Percentiles rank a stretch among this genome's conserved stretches.
phyloP scores from a whole-genome alignment of 306 rosid species.

The Castanea sativa region DNA sequence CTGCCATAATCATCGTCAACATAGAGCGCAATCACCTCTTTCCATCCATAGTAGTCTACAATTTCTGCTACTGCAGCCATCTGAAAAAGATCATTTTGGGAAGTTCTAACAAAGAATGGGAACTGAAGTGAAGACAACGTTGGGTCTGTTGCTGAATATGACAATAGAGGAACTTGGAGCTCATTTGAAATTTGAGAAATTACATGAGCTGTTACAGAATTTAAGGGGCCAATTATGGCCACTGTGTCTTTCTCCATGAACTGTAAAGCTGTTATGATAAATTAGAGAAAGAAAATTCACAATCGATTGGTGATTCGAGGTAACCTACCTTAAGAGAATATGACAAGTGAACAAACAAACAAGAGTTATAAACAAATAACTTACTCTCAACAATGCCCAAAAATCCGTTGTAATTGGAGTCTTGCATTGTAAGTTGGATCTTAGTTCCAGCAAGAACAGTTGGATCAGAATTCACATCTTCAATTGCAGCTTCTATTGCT shows the following conservation, averaged over 20 bases:
- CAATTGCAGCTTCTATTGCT: constrained; percentile 63
- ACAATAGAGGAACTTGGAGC: constrained; percentile 78
- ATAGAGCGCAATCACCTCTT: constrained; percentile 76
- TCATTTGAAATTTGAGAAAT: constrained; percentile 84
- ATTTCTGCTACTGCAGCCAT: constrained; percentile 86
- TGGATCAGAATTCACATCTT: constrained; percentile 82
- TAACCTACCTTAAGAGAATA: not conserved
- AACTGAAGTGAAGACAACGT: constrained; percentile 81
- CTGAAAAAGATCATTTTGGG: constrained; percentile 61
- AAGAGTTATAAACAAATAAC: constrained; percentile 16
- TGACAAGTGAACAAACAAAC: not conserved
- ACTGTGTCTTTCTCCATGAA: constrained; percentile 64
- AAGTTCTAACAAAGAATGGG: constrained; percentile 76
- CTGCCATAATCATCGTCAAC: constrained; percentile 91
- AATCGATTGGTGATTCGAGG: constrained; percentile 6
- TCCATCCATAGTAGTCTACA: constrained; percentile 65
- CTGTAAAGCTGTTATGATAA: constrained; percentile 53
- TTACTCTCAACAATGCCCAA: constrained; percentile 80
- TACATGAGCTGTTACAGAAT: constrained; percentile 74
- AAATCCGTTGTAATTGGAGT: constrained; percentile 70
- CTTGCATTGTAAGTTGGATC: constrained; percentile 49
- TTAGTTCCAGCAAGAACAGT: constrained; percentile 55
- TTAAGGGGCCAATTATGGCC: constrained; percentile 93
- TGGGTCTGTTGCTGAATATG: constrained; percentile 80
- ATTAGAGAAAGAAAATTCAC: constrained; percentile 14